Evolutionary conservation across 176 grass and related monocot genomes (phyloP), one percentile per base, ranked within the genome.

Genomic region (Poa pratensis): DNA sequence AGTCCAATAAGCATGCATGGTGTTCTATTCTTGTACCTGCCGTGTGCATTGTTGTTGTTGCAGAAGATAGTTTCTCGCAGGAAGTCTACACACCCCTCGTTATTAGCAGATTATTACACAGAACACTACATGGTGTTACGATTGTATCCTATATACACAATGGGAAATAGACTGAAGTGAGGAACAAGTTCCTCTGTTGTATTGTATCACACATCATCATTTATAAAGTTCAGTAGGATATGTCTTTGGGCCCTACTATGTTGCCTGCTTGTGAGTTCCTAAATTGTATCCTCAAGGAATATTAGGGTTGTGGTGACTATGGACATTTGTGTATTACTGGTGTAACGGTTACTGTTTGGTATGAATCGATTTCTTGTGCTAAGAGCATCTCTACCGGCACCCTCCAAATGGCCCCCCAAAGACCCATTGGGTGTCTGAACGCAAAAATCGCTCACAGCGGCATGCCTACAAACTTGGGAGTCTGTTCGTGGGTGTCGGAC

Each of bases 41-140:
- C 28, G n/a, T 52, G 75, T 72, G 84, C 81, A 77, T 18, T 90
- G 52, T 84, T 90, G 51, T 81, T 73, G 59, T 64, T 87, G 83
- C 80, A 84, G 73, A 39, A 51, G 72, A 35, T 78, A 79, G 73
- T 75, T 82, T 86, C 11, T 83, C 30, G 43, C 83, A 85, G 87
- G 83, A 64, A 64, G 32, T 72, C 35, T 37, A 37, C 18, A 65
- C 49, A 48, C 40, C 57, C 64, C 75, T 78, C 82, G 32, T 22
- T 30, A 53, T 40, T 42, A 61, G 15, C 48, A 65, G 20, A 82
- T 86, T 82, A 42, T 82, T 66, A 57, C 19, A 79, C 17, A 46
- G 78, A 89, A 57, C 55, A 51, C 48, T 15, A 12, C 35, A 61
- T 34, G 69, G 68, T 87, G 59, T 75, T 67, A 75, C 69, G 84